Conservation (phyloP, 495 filamentous ascomycete species). For the Penicillium cosmopolitanum region DNA sequence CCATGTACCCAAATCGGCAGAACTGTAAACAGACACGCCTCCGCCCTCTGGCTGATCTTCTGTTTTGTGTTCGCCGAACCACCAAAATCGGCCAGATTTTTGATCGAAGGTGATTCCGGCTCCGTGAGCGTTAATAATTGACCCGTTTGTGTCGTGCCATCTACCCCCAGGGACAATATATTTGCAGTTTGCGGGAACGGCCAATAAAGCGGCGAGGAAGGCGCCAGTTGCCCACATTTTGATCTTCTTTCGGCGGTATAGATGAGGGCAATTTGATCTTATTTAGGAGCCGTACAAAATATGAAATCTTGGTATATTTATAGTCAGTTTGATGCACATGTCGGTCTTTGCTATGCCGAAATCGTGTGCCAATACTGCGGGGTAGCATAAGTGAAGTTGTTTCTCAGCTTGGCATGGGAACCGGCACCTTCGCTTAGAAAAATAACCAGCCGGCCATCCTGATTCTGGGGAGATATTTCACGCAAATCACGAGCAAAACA, state of each 20-base stretch:
- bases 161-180: slow-evolving; percentile 33
- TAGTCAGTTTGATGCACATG: background rate
- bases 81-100: slow-evolving; percentile 30
- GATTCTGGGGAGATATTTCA: too few relatives aligned
- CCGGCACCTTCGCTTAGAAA: background rate
- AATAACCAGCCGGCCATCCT: too few relatives aligned
- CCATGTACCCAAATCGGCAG: slow-evolving; percentile 30
- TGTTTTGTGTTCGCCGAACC: slow-evolving; percentile 34
- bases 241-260: background rate
- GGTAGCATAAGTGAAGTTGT: background rate
- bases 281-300: background rate
- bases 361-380: background rate
- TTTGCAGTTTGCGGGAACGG: slow-evolving; percentile 14
- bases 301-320: background rate
- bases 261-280: background rate
- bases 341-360: slow-evolving; percentile 1
- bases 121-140: slow-evolving; percentile 28
- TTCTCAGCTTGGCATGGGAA: background rate
- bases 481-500: too few relatives aligned
- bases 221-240: background rate
- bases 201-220: background rate
- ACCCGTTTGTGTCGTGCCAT: slow-evolving; percentile 30
- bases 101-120: slow-evolving; percentile 27
- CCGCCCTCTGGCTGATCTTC: slow-evolving; percentile 30
- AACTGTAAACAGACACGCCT: slow-evolving; percentile 32